Conservation (phyloP, 2,329 filamentous ascomycete species). For the Shiraia sp. region DNA sequence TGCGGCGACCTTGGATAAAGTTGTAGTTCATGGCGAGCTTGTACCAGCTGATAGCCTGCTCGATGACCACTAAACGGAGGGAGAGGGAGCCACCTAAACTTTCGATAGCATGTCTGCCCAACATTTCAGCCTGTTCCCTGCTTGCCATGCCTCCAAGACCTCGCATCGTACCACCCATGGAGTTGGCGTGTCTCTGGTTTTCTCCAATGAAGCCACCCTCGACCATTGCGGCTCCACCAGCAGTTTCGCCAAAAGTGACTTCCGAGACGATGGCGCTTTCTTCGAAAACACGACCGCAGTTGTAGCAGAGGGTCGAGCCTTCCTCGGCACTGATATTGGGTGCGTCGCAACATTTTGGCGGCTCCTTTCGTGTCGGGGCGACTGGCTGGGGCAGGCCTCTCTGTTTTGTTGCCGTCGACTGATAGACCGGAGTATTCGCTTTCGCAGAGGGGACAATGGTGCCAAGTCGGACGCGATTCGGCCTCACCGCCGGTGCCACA, state of each 20-base stretch:
- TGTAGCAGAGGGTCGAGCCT: constrained; percentile 60
- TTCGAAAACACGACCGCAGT: constrained; percentile 81
- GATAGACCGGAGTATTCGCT: constrained; percentile 12
- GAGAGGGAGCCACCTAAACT: constrained; percentile 45
- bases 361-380: constrained; percentile 15
- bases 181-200: constrained; percentile 78
- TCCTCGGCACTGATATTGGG: constrained; percentile 31
- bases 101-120: constrained; percentile 50
- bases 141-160: constrained; percentile 56
- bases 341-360: constrained; percentile 31
- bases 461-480: constrained; percentile 26
- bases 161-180: constrained; percentile 54
- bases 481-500: constrained; percentile 18
- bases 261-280: constrained; percentile 91
- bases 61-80: constrained; percentile 41
- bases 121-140: constrained; percentile 66
- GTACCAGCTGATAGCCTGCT: constrained; percentile 49
- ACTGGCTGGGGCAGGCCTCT: constrained; percentile 22
- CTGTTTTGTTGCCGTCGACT: constrained; percentile 24
- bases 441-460: constrained; percentile 26
- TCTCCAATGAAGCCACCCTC: constrained; percentile 87
- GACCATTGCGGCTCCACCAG: constrained; percentile 82
- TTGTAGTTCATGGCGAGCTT: constrained; percentile 61
- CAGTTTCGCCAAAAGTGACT: constrained; percentile 85
- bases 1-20: constrained; percentile 70